Evolutionary conservation across 2,329 filamentous ascomycete species (phyloP).

Genomic region (Dactylellina parvicollis): DNA sequence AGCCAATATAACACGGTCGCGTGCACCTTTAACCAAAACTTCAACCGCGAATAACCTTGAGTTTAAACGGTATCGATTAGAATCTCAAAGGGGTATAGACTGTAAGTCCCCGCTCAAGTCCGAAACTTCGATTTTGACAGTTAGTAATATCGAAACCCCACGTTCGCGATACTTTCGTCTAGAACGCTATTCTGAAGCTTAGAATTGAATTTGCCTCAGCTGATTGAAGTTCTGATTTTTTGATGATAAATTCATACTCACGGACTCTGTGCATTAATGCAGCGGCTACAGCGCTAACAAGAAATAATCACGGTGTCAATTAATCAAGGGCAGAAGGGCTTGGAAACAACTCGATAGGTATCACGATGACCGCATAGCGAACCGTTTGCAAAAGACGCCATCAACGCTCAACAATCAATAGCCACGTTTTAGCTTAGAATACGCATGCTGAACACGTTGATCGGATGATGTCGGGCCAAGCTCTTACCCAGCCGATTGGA

Average conservation of each 20-base stretch:
- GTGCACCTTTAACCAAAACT: conserved; percentile 5
- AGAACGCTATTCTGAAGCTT: background rate
- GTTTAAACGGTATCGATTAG: conserved; percentile 4
- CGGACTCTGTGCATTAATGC: no score
- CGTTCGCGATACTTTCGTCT: conserved; percentile 7
- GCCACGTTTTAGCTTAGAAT: conserved; percentile 47
- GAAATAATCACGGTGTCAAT: background rate
- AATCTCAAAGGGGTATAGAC: background rate
- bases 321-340: background rate
- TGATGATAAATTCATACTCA: background rate
- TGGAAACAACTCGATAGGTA: background rate
- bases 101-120: conserved; percentile 15
- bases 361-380: conserved; percentile 22
- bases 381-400: conserved; percentile 36
- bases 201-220: background rate
- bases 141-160: conserved; percentile 17
- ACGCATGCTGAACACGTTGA: conserved; percentile 39
- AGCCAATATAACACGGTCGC: conserved; percentile 23
- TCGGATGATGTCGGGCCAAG: conserved; percentile 38
- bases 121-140: conserved; percentile 3
- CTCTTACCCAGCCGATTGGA: conserved; percentile 22
- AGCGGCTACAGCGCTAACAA: background rate
- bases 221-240: background rate
- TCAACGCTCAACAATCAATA: conserved; percentile 44
- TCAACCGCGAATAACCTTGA: conserved; percentile 47